Evolutionary conservation across 495 filamentous ascomycete species (phyloP), one percentile per base, ranked within the genome.

Genomic region (Usnea hakonensis): DNA sequence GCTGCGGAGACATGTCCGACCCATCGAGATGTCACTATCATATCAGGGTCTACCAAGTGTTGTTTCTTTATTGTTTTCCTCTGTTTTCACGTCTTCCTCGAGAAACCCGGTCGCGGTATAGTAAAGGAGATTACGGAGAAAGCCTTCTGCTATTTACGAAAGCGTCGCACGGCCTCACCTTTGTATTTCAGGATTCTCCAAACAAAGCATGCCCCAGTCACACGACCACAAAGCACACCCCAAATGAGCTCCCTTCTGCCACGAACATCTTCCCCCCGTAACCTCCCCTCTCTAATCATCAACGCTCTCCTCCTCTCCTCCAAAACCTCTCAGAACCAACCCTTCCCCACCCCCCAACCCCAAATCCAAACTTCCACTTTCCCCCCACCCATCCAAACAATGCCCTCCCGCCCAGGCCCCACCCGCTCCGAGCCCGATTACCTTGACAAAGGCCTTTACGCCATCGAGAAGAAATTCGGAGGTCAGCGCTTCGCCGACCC

Each of bases 401-500:
- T 38, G 28, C n/a, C 58, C 32, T 21, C 36, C 19, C 1, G 2
- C 17, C 23, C 19, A 41, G 14, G 13, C 40, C 14, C 26, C 21
- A n/a, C 0, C 17, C 38, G 11, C 23, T 28, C 14, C 40, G 26
- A 64, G 21, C 61, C 57, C 19, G 65, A 67, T 30, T 67, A 64
- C 23, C 57, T 67, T 11, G 65, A 67, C 36, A 67, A 67, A 48
- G 65, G 65, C 54, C 48, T 58, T 32, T 43, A 46, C 19, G 32
- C 55, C 37, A 36, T 46, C 32, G 62, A 58, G 62, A 43, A 59
- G 44, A 58, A 64, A 28, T 54, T 64, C 37, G 55, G 55, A 10
- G 55, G 55, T 16, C 28, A 44, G 54, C 60, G 60, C 54, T 57
- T 62, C 40, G 30, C 50, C 46, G 64, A 55, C 36, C 44, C 60